Base-by-base conservation (phyloP, 2,329 filamentous ascomycete species). In the Paraphoma sp. region DNA sequence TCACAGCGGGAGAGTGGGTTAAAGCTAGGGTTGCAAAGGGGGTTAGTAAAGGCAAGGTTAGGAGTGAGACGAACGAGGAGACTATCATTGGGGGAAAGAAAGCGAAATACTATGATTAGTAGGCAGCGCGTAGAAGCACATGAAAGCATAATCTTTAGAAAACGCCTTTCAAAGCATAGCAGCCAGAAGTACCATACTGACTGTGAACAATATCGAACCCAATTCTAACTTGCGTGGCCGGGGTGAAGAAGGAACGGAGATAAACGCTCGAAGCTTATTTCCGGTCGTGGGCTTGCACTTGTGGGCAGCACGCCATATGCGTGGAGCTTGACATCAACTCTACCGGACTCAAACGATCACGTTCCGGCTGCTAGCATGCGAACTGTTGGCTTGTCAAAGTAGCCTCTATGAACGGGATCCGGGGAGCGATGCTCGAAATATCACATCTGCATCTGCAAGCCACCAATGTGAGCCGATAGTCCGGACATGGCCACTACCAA, bases 1-100 rank as follows among this genome's bases (percentile, higher is more conserved):
- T 63, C 9, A 63, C 60, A 4, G 57, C 60, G 23, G 63, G 60
- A 11, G 63, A 63, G 23, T 65, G 60, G 63, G 63, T 65, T 2
- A 61, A 57, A 12, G 63, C 56, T 23, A 52, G 62, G n/a, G 59
- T 64, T 4, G 53, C 48, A 29, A 64, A 56, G 23, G 57, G 57
- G 43, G 57, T 59, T 1, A 47, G 45, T 11, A 55, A 61, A 33
- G 53, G 56, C 11, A 36, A 52, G 17, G 53, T 55, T 1, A 53
- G 60, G 33, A 63, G 60, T 38, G 57, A 61, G 38, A 45, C 48
- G 33, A 61, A 61, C 10, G 57, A 63, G 41, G 60, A 63, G 30
- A 48, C 51, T 0, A 63, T 63, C 7, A 53, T 61, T 38, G 53
- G 53, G 17, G 60, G 57, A 3, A 60, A 50, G 30, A 61, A 46